Evolutionary conservation across 148 eudicot genomes (phyloP).

Genomic region (Vaccinium myrtillus): DNA sequence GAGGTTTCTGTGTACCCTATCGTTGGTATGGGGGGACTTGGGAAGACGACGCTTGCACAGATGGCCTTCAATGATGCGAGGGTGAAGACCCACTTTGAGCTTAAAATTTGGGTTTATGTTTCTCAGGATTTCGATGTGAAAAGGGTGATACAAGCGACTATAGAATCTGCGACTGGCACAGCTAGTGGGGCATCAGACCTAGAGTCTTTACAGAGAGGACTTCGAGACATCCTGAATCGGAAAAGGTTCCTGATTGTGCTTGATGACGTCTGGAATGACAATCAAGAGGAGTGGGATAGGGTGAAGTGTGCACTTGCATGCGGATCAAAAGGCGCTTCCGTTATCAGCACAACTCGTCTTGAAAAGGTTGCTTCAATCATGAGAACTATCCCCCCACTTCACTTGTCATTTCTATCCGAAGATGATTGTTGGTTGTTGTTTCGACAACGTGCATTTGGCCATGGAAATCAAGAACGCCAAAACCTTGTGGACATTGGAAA

Average conservation of each 20-base stretch:
- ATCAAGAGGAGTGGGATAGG: background rate
- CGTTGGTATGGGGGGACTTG: conserved; percentile 7
- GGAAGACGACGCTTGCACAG: conserved; percentile 1
- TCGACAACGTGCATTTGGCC: background rate
- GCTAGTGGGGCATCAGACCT: background rate
- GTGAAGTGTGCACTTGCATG: background rate
- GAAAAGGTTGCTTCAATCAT: background rate
- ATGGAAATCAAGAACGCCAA: background rate
- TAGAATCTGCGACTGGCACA: background rate
- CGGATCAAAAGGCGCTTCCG: background rate
- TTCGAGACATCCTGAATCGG: background rate
- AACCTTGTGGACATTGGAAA: conserved; percentile 8
- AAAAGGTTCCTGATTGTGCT: background rate
- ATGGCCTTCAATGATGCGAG: conserved; percentile 3
- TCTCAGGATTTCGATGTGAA: background rate
- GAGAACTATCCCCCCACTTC: background rate
- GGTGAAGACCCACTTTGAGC: conserved; percentile 7
- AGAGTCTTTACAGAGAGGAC: background rate
- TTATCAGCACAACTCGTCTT: background rate
- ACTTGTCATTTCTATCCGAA: background rate
- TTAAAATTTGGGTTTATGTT: conserved; percentile 4
- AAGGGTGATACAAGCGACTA: background rate
- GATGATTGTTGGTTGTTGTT: conserved; percentile 7
- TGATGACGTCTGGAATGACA: background rate
- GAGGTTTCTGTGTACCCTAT: background rate